Evolutionary conservation across 2,329 filamentous ascomycete species (phyloP).

Genomic region (Dothideomycetidae sp.): DNA sequence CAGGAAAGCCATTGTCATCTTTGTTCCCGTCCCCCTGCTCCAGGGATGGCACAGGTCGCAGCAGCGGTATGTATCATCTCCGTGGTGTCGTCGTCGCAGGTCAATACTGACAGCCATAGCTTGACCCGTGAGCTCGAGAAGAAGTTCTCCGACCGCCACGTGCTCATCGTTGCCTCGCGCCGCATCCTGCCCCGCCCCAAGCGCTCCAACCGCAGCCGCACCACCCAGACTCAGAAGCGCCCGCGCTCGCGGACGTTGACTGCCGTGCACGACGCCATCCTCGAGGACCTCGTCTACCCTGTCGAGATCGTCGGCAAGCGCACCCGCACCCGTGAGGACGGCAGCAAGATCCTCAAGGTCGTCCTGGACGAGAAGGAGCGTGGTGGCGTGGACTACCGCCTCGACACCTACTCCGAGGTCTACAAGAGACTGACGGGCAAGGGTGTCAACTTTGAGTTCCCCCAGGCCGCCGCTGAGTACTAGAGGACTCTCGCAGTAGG

Average conservation of each 20-base stretch:
- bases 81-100: background rate
- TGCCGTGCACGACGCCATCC: conserved; percentile 96
- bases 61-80: conserved; percentile 66
- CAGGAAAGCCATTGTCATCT: conserved; percentile 99
- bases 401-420: conserved; percentile 99
- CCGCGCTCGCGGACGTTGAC: conserved; percentile 95
- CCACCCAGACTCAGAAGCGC: conserved; percentile 96
- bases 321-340: conserved; percentile 95
- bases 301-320: conserved; percentile 99
- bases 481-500: conserved; percentile 38
- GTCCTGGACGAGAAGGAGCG: conserved; percentile 99
- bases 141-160: conserved; percentile 99
- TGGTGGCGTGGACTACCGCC: conserved; percentile 96
- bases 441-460: conserved; percentile 97
- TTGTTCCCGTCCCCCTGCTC: conserved; percentile 99
- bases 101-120: conserved; percentile 34
- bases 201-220: conserved; percentile 92
- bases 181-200: conserved; percentile 97
- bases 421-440: conserved; percentile 97
- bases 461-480: conserved; percentile 69
- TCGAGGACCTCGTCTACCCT: conserved; percentile 95
- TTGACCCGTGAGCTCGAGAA: conserved; percentile 99
- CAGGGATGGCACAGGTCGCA: conserved; percentile 98
- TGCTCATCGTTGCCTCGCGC: conserved; percentile 96
- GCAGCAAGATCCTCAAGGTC: conserved; percentile 96